Evolutionary conservation across 2,329 filamentous ascomycete species (phyloP).

Genomic region (Mariannaea sp.): DNA sequence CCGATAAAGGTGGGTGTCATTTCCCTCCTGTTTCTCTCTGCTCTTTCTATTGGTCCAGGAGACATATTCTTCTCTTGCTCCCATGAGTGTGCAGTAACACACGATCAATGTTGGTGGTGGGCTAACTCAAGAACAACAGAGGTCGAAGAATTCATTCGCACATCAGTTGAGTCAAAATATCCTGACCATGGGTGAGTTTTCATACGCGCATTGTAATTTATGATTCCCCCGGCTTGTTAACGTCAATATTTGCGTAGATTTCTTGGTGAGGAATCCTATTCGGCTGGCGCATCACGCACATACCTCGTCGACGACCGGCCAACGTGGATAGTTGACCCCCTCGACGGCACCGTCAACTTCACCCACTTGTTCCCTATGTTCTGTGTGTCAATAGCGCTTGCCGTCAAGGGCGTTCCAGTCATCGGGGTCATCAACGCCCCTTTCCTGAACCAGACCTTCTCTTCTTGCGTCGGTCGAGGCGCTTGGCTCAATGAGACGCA

Average conservation of each 20-base stretch:
- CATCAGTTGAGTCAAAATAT: constrained; percentile 61
- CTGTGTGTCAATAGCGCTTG: constrained; percentile 76
- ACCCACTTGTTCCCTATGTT: constrained; percentile 82
- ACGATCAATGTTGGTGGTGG: no score
- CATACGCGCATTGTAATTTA: background rate
- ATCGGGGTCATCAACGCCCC: constrained; percentile 77
- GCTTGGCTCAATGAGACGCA: constrained; percentile 71
- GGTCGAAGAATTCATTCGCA: constrained; percentile 72
- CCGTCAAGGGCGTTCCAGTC: constrained; percentile 61
- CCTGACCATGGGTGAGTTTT: constrained; percentile 65
- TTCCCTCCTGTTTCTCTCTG: background rate
- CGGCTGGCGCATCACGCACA: constrained; percentile 66
- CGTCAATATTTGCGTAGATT: constrained; percentile 55
- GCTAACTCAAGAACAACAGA: constrained; percentile 60
- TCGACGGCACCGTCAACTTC: constrained; percentile 82
- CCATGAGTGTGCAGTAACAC: no score
- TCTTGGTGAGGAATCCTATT: constrained; percentile 78
- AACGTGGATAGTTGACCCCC: constrained; percentile 78
- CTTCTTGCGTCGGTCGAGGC: constrained; percentile 67
- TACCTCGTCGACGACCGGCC: constrained; percentile 68
- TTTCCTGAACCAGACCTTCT: constrained; percentile 71
- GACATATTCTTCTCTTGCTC: no score
- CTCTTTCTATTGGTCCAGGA: no score
- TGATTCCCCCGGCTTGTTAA: constrained; percentile 9
- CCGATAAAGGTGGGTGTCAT: constrained; percentile 64